Percentiles rank a stretch among this genome's conserved stretches.
Evolutionary conservation across 306 rosid genomes (phyloP).

Genomic region (Fragaria nilgerrensis): DNA sequence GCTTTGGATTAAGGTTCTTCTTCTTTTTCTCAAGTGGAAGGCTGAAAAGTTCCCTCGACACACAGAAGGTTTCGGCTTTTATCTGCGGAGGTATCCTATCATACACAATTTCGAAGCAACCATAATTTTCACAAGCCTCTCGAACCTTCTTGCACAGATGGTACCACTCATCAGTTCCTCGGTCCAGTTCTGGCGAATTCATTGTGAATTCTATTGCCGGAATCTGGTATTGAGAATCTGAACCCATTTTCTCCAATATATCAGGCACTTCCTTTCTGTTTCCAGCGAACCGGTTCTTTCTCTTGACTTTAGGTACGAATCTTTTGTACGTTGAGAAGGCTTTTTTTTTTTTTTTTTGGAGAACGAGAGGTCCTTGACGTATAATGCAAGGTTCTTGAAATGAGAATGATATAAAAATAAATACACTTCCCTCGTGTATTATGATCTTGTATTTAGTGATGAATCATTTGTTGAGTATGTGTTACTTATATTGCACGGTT

Average conservation of each 20-base stretch:
- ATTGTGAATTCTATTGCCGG: not conserved
- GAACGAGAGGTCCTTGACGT: too few species aligned
- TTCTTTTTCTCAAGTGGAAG: conserved; percentile 4
- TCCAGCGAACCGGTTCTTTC: too few species aligned
- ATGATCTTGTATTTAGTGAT: not conserved
- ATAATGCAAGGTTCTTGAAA: too few species aligned
- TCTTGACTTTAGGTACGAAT: not conserved
- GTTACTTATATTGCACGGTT: too few species aligned
- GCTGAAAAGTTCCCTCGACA: conserved; percentile 3
- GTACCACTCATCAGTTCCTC: conserved; percentile 31
- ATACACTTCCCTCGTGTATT: too few species aligned
- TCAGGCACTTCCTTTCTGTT: not conserved
- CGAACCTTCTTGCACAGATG: conserved; percentile 36
- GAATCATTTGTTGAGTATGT: too few species aligned
- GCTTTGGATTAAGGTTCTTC: not conserved
- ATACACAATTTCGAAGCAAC: not conserved
- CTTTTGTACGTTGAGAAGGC: too few species aligned
- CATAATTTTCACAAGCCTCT: conserved; percentile 47
- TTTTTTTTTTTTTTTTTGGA: too few species aligned
- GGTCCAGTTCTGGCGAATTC: conserved; percentile 6
- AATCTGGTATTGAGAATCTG: not conserved
- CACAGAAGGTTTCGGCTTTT: conserved; percentile 5
- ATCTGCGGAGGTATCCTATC: conserved; percentile 1
- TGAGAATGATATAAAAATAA: too few species aligned
- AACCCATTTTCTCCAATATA: not conserved